These are phyloP conservation scores for Chaetomium fimeti DNA, from an alignment of 495 filamentous ascomycete species.

Conservation along the genomic window DNA sequence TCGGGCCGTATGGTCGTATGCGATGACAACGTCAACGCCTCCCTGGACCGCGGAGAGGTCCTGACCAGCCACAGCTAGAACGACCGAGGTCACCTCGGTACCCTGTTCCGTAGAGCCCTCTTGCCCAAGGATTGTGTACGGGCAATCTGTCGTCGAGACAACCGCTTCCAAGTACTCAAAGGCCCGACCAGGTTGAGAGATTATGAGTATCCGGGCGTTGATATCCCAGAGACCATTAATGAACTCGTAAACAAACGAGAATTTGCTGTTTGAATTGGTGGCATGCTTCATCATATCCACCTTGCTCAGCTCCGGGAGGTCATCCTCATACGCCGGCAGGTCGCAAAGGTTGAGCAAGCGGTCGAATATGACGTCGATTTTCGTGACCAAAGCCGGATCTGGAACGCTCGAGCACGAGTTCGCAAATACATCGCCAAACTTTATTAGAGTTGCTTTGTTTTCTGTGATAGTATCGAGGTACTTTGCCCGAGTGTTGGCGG, in stretches of 20 bases:
- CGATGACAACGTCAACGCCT: conserved; percentile 40
- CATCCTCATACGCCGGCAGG: conserved; percentile 41
- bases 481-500: conserved; percentile 36
- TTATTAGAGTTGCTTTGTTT: conserved; percentile 37
- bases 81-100: conserved; percentile 21
- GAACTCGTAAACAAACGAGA: conserved; percentile 47
- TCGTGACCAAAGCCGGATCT: conserved; percentile 29
- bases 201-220: conserved; percentile 40
- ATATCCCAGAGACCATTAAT: conserved; percentile 34
- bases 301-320: conserved; percentile 31
- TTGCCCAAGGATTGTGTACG: conserved; percentile 25
- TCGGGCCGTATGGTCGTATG: conserved; percentile 43
- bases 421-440: conserved; percentile 36
- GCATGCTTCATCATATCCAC: conserved; percentile 40
- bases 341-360: conserved; percentile 45
- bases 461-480: conserved; percentile 43
- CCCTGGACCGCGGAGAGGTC: conserved; percentile 24
- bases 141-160: conserved; percentile 32
- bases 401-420: conserved; percentile 26
- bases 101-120: conserved; percentile 2
- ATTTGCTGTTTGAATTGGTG: conserved; percentile 46
- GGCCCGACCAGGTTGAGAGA: conserved; percentile 40
- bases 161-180: conserved; percentile 43
- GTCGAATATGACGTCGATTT: conserved; percentile 41
- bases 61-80: conserved; percentile 26